Conservation (phyloP, 2,329 filamentous ascomycete species). For the Colletotrichum lindemuthianum region DNA sequence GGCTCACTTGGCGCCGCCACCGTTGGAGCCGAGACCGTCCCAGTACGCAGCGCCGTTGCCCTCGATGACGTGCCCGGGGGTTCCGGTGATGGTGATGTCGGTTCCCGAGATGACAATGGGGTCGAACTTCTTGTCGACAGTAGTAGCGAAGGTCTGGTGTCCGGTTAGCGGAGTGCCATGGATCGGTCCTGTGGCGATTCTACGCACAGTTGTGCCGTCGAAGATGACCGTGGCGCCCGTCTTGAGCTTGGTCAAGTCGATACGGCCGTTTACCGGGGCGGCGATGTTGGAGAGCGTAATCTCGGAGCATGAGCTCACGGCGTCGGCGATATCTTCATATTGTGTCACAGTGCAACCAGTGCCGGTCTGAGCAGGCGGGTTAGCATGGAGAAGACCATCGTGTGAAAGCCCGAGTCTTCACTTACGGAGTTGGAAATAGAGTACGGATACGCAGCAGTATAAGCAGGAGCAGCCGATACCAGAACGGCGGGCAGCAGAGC, state of each 20-base stretch:
- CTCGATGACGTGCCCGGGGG: slow-evolving; percentile 29
- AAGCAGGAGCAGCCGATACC: slow-evolving; percentile 18
- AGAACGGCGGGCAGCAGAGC: slow-evolving; percentile 27
- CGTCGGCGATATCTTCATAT: slow-evolving; percentile 22
- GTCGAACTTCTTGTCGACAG: slow-evolving; percentile 16
- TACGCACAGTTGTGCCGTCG: slow-evolving; percentile 22
- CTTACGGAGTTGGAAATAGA: slow-evolving; percentile 13
- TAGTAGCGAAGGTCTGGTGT: slow-evolving; percentile 24
- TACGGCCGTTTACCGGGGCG: slow-evolving; percentile 17
- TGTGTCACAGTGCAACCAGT: slow-evolving; percentile 18
- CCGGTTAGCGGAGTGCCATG: neutral
- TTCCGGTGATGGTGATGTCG: slow-evolving; percentile 24
- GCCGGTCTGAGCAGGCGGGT: slow-evolving; percentile 14
- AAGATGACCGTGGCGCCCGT: slow-evolving; percentile 24
- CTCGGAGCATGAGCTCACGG: slow-evolving; percentile 22
- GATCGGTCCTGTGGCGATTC: too few species aligned
- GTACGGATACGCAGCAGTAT: too few species aligned
- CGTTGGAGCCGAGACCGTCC: slow-evolving; percentile 34
- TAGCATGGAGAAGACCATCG: slow-evolving; percentile 3
- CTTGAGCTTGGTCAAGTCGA: slow-evolving; percentile 27
- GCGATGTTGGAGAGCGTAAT: slow-evolving; percentile 32
- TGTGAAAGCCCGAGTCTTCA: neutral
- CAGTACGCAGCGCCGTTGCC: slow-evolving; percentile 33
- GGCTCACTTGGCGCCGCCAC: slow-evolving; percentile 25
- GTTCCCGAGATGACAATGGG: slow-evolving; percentile 32